Evolutionary conservation across 495 filamentous ascomycete species (phyloP).

Genomic region (Talaromyces liani): DNA sequence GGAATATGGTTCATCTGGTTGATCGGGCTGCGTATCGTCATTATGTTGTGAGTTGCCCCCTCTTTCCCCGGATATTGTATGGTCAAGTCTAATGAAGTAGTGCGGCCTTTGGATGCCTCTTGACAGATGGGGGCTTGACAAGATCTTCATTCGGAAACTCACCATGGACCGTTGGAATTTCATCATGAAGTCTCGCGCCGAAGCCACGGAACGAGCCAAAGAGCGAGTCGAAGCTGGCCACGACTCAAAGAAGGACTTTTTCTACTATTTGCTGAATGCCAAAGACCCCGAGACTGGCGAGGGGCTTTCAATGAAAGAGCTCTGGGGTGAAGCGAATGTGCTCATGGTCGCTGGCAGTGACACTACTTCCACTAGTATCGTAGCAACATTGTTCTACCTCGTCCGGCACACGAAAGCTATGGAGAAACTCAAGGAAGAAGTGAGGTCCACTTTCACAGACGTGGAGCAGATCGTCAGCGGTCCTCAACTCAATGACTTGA

Average conservation of each 20-base stretch:
- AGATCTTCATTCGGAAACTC: constrained; percentile 50
- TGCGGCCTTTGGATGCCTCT: constrained; percentile 54
- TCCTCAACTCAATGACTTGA: constrained; percentile 35
- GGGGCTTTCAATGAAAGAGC: constrained; percentile 57
- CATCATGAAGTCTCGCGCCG: constrained; percentile 51
- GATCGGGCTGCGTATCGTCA: constrained; percentile 45
- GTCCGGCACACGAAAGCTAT: constrained; percentile 39
- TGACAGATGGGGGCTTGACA: constrained; percentile 45
- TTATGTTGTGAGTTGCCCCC: constrained; percentile 37
- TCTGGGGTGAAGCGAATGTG: constrained; percentile 65
- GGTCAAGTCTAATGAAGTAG: constrained; percentile 19
- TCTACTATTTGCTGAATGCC: constrained; percentile 50
- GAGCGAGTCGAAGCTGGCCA: constrained; percentile 36
- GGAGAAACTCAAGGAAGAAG: constrained; percentile 38
- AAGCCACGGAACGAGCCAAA: constrained; percentile 48
- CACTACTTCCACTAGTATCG: constrained; percentile 50
- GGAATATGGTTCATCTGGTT: constrained; percentile 41
- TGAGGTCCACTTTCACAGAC: constrained; percentile 43
- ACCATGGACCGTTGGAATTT: constrained; percentile 52
- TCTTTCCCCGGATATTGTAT: background rate
- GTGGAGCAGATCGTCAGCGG: constrained; percentile 51
- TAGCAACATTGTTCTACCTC: constrained; percentile 58
- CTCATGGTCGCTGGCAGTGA: constrained; percentile 53
- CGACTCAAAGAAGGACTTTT: constrained; percentile 58
- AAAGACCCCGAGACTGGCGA: constrained; percentile 54